A percentile compares a stretch with the other conserved stretches of the same genome.
Evolutionary conservation across 495 filamentous ascomycete genomes (phyloP).

Genomic region (Jackrogersella minutella): DNA sequence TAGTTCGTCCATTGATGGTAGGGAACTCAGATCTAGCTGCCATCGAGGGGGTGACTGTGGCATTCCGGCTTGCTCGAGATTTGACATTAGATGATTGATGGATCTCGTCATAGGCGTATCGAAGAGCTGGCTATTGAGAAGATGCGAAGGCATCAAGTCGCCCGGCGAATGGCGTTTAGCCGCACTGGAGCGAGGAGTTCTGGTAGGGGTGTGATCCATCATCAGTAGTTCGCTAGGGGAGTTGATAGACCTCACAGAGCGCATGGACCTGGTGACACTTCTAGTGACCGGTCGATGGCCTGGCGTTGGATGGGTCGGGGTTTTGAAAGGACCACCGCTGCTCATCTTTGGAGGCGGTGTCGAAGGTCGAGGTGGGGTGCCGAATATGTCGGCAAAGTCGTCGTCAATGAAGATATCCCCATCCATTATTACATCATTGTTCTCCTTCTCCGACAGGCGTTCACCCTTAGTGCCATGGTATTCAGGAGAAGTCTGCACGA

Average conservation of each 20-base stretch:
- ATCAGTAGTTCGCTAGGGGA: slow-evolving; percentile 48
- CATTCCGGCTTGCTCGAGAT: slow-evolving; percentile 57
- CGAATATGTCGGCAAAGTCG: slow-evolving; percentile 68
- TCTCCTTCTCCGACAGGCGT: slow-evolving; percentile 53
- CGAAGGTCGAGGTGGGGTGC: slow-evolving; percentile 59
- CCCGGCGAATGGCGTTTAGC: slow-evolving; percentile 41
- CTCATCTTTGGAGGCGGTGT: slow-evolving; percentile 68
- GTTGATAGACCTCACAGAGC: slow-evolving; percentile 48
- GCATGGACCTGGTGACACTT: slow-evolving; percentile 62
- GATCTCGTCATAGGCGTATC: slow-evolving; percentile 67
- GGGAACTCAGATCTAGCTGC: slow-evolving; percentile 48
- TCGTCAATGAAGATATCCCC: slow-evolving; percentile 47
- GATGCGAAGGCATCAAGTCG: slow-evolving; percentile 50
- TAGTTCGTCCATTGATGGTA: slow-evolving; percentile 53
- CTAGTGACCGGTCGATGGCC: slow-evolving; percentile 64
- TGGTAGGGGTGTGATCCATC: slow-evolving; percentile 54
- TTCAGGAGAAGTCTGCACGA: slow-evolving; percentile 55
- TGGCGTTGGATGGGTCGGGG: slow-evolving; percentile 64
- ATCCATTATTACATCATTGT: slow-evolving; percentile 14
- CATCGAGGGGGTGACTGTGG: slow-evolving; percentile 44
- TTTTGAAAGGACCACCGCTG: slow-evolving; percentile 59
- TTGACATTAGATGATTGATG: slow-evolving; percentile 66
- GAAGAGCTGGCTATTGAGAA: slow-evolving; percentile 45
- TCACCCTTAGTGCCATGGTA: slow-evolving; percentile 47
- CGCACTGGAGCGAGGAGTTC: slow-evolving; percentile 48